Conservation (phyloP, 225 moss, liverwort and hornwort species). For the Physcomitrium patens region DNA sequence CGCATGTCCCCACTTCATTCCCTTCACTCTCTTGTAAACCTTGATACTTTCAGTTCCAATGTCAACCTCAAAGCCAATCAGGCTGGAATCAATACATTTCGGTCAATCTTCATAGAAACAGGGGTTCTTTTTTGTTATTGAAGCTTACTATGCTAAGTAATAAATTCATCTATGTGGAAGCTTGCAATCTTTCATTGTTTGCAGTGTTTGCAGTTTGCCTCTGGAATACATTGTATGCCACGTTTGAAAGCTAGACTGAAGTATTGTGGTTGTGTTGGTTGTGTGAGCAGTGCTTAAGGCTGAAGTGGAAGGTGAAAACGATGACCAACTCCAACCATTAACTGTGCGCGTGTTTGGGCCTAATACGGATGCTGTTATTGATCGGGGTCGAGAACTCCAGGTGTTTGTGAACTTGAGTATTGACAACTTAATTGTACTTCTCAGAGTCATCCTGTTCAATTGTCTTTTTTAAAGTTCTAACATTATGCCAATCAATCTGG, state of each 20-base stretch:
- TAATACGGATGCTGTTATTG: constrained; percentile 85
- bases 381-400: constrained; percentile 86
- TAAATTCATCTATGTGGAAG: too few species aligned
- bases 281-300: constrained; percentile 75
- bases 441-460: not conserved
- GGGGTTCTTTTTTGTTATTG: not conserved
- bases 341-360: constrained; percentile 86
- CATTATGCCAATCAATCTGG: not conserved
- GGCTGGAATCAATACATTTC: not conserved
- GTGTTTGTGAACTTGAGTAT: constrained; percentile 36
- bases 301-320: constrained; percentile 57
- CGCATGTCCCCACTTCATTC: not conserved
- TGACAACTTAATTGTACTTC: not conserved
- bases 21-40: not conserved
- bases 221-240: not conserved
- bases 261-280: not conserved
- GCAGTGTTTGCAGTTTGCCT: not conserved
- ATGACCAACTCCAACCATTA: constrained; percentile 48
- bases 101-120: not conserved
- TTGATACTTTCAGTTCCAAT: not conserved
- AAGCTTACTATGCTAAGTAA: too few species aligned
- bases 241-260: not conserved
- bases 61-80: not conserved
- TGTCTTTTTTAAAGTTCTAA: constrained; percentile 19
- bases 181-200: too few species aligned